Base-by-base conservation (phyloP, 768 basidiomycete species). In the Psilocybe subaeruginosa region DNA sequence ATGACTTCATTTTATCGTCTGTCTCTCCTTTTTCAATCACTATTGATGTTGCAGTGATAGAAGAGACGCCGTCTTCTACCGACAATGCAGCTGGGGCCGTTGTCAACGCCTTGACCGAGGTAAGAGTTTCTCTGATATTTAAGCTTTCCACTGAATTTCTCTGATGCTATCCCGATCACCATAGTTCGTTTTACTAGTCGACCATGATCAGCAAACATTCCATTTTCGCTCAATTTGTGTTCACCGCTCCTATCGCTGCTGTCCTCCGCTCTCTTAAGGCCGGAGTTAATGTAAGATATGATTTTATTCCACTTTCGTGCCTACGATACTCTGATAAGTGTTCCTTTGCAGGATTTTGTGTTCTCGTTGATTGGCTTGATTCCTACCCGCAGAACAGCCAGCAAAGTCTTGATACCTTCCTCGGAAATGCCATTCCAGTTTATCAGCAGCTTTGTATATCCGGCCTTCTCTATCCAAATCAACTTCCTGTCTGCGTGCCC, bases 141-240 rank as follows among this genome's bases (percentile, higher is more conserved):
- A 5, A 12, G 14, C 17, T 37, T 12, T 27, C 3, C 33, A n/a
- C 17, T 19, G 23, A 23, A 23, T 47, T 3, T 23, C 17, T 12
- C n/a, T 39, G 35, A 6, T n/a, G 16, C 49, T 46, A 14, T 9
- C 27, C 33, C 12, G 12, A 2, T 41, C 23, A 23, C 43, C 17
- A 54, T 54, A 66, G 65, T 66, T 63, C 9, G 62, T 66, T 30
- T 1, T 62, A 61, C 9, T 56, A 63, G 51, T 16, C 59, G 23
- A 61, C 56, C 6, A 52, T 66, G 49, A 66, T 66, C 14, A 58
- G 62, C 3, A 60, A 66, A 50, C 61, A 63, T 33, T n/a, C 29
- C 16, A 58, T 66, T 16, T 59, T 63, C 23, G 64, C 61, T 17
- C 64, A 66, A 23, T 66, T 60, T 37, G 31, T 2, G 9, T 2